Evolutionary conservation across 192 early-diverging fungal genomes (phyloP).

Genomic region (Coemansia sp.): DNA sequence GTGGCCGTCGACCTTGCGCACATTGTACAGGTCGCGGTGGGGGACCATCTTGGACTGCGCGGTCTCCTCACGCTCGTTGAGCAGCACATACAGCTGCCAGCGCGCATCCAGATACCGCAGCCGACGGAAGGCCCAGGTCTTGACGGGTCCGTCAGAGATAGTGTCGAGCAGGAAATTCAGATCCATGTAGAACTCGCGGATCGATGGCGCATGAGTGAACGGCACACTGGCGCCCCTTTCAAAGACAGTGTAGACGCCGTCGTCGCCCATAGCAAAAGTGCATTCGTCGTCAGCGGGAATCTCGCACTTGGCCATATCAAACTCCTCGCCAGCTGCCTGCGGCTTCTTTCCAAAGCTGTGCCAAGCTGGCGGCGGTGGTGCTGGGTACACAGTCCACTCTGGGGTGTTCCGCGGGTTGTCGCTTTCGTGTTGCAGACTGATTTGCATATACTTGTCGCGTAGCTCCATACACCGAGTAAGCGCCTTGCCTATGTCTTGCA

Average conservation of each 20-base stretch:
- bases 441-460: conserved; percentile 84
- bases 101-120: conserved; percentile 89
- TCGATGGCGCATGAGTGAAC: conserved; percentile 63
- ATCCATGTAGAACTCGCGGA: conserved; percentile 87
- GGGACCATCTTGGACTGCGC: conserved; percentile 93
- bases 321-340: neutral
- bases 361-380: conserved; percentile 79
- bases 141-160: conserved; percentile 88
- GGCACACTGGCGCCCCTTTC: conserved; percentile 23
- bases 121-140: conserved; percentile 89
- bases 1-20: conserved; percentile 97
- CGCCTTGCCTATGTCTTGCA: conserved; percentile 37
- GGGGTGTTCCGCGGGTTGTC: conserved; percentile 86
- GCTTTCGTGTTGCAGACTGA: conserved; percentile 67
- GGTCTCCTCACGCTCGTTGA: conserved; percentile 95
- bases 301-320: neutral
- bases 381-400: conserved; percentile 86
- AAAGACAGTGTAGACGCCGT: conserved; percentile 69
- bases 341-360: conserved; percentile 36
- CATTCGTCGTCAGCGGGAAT: conserved; percentile 3
- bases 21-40: conserved; percentile 97
- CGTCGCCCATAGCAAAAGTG: conserved; percentile 59
- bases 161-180: conserved; percentile 77
- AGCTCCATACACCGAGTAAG: conserved; percentile 77
- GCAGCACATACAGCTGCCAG: conserved; percentile 90